Base-by-base conservation (phyloP, 345 rosid species). In the Linum tenue region DNA sequence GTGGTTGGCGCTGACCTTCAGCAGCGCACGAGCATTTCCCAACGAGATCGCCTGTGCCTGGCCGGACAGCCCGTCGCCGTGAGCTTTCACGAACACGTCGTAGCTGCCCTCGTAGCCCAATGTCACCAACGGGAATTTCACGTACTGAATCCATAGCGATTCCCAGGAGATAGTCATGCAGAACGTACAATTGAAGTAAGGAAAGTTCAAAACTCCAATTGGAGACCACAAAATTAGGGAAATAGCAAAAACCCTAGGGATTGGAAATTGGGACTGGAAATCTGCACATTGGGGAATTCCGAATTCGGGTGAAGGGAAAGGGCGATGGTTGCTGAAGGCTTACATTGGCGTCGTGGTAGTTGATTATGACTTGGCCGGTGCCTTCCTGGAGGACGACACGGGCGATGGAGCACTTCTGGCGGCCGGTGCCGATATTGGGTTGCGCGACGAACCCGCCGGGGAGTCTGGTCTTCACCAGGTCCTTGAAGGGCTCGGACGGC, bases 401-500 rank as follows among this genome's bases (percentile, higher is more conserved):
- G 72, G 99, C 97, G 51, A 84, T 81, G 66, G 99, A 94, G 73
- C 90, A 84, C 71, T 94, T 94, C 61, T 92, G 83, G 69, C 97
- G 86, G 9, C 96, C 99, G 16, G 97, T 94, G 57, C 99, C 99
- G 38, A 80, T 75, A 63, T 88, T 79, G 10, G 87, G 78, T 70
- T 94, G 97, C 15, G 96, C 95, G 4, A 96, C 92, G 73, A 94
- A 88, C 9, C 97, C 99, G 39, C 92, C 97, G 0, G 96, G 99
- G 7, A 88, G 91, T 65, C 95, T 74, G 16, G 91, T 78, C 71
- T 90, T 94, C 15, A 94, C 96, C 63, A 83, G 81, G 50, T 86
- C 85, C 76, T 81, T 76, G 62, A 94, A 81, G 70, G 75, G 59
- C 55, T 81, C 92, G 8, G 55, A 16, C 11, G 31, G 31, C 31